Percentiles rank a stretch among this genome's conserved stretches.
Evolutionary conservation across 306 rosid species (phyloP).

Genomic region (Hippophae tibetana): DNA sequence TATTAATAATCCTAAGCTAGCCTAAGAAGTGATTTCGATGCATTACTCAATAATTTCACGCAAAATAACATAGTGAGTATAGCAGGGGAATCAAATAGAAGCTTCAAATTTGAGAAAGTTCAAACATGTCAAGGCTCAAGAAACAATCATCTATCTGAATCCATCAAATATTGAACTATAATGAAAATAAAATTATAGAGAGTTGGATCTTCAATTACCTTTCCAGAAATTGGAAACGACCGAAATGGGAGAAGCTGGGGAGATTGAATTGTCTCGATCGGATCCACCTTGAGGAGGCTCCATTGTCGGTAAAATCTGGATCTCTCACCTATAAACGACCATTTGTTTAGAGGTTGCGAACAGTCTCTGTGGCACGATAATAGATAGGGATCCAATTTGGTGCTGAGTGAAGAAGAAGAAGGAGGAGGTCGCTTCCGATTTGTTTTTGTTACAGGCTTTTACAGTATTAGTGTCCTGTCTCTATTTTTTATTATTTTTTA

Average conservation of each 20-base stretch:
- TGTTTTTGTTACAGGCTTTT: too few relatives aligned
- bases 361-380: background rate
- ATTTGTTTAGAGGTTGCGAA: slow-evolving; percentile 2
- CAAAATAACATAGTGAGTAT: too few relatives aligned
- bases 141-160: background rate
- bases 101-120: background rate
- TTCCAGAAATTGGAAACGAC: slow-evolving; percentile 77
- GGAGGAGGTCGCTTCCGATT: too few relatives aligned
- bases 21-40: too few relatives aligned
- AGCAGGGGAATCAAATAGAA: background rate
- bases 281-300: slow-evolving; percentile 64
- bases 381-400: too few relatives aligned
- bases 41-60: too few relatives aligned
- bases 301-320: slow-evolving; percentile 26
- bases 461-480: too few relatives aligned
- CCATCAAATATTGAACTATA: background rate
- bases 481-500: too few relatives aligned
- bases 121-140: background rate
- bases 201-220: slow-evolving; percentile 32
- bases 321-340: slow-evolving; percentile 5
- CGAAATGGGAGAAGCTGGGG: slow-evolving; percentile 66
- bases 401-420: too few relatives aligned
- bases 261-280: slow-evolving; percentile 57
- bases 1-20: too few relatives aligned
- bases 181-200: background rate